Conservation (phyloP, 73 alveolate genomes). For the Paramecium primaurelia region DNA sequence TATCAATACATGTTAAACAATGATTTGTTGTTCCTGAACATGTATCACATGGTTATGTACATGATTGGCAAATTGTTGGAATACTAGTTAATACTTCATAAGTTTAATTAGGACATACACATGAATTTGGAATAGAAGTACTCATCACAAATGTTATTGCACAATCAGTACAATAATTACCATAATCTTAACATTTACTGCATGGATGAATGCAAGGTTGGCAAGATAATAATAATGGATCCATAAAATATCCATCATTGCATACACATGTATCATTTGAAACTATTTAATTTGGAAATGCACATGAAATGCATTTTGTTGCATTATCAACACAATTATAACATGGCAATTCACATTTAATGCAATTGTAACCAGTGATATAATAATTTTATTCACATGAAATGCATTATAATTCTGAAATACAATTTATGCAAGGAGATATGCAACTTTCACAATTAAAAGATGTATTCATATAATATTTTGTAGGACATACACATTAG, state of each 20-base stretch:
- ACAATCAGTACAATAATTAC: not conserved
- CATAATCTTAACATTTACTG: not conserved
- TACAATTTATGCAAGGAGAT: not conserved
- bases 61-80: not conserved
- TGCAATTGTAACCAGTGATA: not conserved
- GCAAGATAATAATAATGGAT: not conserved
- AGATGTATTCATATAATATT: not conserved
- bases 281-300: not conserved
- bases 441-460: not conserved
- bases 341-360: not conserved
- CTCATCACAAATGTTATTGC: not conserved
- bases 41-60: not conserved
- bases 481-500: not conserved
- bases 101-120: not conserved
- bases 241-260: not conserved
- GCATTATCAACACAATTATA: not conserved
- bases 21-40: not conserved
- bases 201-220: not conserved
- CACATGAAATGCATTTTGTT: not conserved
- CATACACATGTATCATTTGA: not conserved
- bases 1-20: not conserved
- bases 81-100: not conserved
- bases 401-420: not conserved
- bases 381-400: not conserved
- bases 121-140: not conserved